Evolutionary conservation across 2,329 filamentous ascomycete genomes (phyloP).

Genomic region (Lasiodiplodia gonubiensis): DNA sequence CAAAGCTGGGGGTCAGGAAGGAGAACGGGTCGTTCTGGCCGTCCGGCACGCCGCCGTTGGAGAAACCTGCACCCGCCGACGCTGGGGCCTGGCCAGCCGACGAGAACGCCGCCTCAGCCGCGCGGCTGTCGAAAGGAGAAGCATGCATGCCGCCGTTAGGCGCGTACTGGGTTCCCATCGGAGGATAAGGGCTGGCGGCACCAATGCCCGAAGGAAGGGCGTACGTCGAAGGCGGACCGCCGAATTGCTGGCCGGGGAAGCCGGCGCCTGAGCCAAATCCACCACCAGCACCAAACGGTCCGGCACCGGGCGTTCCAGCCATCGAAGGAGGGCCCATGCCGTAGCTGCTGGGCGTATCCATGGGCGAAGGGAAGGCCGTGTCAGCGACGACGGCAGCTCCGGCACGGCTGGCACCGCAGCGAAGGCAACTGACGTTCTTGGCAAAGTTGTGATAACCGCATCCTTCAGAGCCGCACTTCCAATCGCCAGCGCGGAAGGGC

Average conservation of each 20-base stretch:
- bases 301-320: slow-evolving; percentile 72
- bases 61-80: slow-evolving; percentile 69
- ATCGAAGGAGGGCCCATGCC: slow-evolving; percentile 89
- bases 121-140: slow-evolving; percentile 89
- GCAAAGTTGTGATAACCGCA: slow-evolving; percentile 99
- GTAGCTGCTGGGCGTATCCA: slow-evolving; percentile 84
- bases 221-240: slow-evolving; percentile 86
- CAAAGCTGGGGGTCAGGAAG: slow-evolving; percentile 77
- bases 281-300: slow-evolving; percentile 72
- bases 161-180: slow-evolving; percentile 81
- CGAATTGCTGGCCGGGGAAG: slow-evolving; percentile 78
- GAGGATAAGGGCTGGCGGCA: slow-evolving; percentile 78
- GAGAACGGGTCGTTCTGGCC: slow-evolving; percentile 77
- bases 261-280: slow-evolving; percentile 66
- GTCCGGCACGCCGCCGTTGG: slow-evolving; percentile 72
- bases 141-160: slow-evolving; percentile 79
- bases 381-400: slow-evolving; percentile 94
- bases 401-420: slow-evolving; percentile 92
- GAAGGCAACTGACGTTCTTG: slow-evolving; percentile 97
- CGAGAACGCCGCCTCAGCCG: slow-evolving; percentile 92
- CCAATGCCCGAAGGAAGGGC: slow-evolving; percentile 84
- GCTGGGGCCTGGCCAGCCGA: slow-evolving; percentile 82
- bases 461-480: slow-evolving; percentile 97
- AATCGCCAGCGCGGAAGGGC: slow-evolving; percentile 96
- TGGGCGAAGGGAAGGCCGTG: slow-evolving; percentile 86